Evolutionary conservation across 2,329 filamentous ascomycete species (phyloP), one percentile per base, ranked within the genome.

Genomic region (Ophiognomonia clavigignenti-juglandacearum): DNA sequence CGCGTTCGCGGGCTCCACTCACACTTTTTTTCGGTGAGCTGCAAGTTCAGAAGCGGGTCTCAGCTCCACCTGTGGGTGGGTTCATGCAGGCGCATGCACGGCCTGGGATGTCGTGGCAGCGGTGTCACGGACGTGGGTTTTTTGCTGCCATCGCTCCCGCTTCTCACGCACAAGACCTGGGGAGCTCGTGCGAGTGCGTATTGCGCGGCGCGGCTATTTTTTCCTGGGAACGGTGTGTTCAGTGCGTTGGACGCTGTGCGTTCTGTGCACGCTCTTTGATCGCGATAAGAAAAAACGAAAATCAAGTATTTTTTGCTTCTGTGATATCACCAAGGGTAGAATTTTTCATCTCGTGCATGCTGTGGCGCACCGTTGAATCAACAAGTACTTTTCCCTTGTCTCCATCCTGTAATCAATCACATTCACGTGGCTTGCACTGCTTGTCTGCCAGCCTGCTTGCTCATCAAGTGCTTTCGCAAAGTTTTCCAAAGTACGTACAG

Each of bases 111-210:
- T 37, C 43, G 43, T 45, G 35, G 43, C 43, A 45, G 36, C 43
- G 43, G 36, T 45, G 43, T 39, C 43, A 39, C 43, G 43, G 43
- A 45, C 43, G 36, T 45, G 43, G 35, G 41, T 16, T 19, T 22
- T 35, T 19, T 32, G 26, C 13, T 39, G 35, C 27, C 8, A n/a
- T 18, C 27, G 24, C 26, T 27, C n/a, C 23, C 16, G 34, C 34
- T 16, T n/a, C 22, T 4, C 26, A 20, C 20, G 24, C 31, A 35
- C 35, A 24, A 20, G 6, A 22, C 23, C 22, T 14, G 16, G n/a
- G n/a, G n/a, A n/a, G n/a, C n/a, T n/a, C n/a, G n/a, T n/a, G n/a
- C n/a, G n/a, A n/a, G n/a, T n/a, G n/a, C n/a, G n/a, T n/a, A n/a
- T n/a, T n/a, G n/a, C n/a, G n/a, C n/a, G n/a, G n/a, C n/a, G n/a